These are phyloP conservation scores for Pseudocercospora crystallina DNA, from an alignment of 2,329 filamentous ascomycete species.

Conservation along the genomic window DNA sequence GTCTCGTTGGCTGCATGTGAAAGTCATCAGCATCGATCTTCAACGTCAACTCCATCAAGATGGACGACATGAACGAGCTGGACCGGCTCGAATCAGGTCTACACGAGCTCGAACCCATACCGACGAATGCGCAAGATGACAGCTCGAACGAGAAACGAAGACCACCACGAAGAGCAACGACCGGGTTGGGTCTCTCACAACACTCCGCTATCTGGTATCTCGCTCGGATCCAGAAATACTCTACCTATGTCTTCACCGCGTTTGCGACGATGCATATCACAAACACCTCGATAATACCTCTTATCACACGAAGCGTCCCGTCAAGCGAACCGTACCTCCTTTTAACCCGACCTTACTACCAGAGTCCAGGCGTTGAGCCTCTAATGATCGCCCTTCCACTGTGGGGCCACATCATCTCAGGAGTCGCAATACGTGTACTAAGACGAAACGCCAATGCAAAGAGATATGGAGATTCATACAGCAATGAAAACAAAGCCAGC, in stretches of 20 bases:
- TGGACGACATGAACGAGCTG: conserved; percentile 31
- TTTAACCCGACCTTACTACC: conserved; percentile 88
- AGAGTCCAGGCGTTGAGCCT: conserved; percentile 77
- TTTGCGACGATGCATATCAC: conserved; percentile 76
- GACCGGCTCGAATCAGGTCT: conserved; percentile 44
- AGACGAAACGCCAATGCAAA: conserved; percentile 68
- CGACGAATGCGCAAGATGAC: conserved; percentile 56
- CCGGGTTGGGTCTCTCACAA: conserved; percentile 60
- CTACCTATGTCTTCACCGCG: conserved; percentile 77
- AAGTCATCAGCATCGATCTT: conserved; percentile 5
- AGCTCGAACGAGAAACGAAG: conserved; percentile 12
- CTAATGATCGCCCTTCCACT: conserved; percentile 75
- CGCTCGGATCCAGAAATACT: conserved; percentile 79
- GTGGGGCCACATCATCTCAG: conserved; percentile 72
- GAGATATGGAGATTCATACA: conserved; percentile 69
- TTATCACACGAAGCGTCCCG: conserved; percentile 69
- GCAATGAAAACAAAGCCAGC: conserved; percentile 42
- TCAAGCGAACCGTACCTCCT: conserved; percentile 83
- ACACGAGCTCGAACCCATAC: conserved; percentile 76
- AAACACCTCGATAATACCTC: conserved; percentile 79
- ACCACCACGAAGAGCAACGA: conserved; percentile 34
- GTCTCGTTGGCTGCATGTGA: conserved; percentile 11
- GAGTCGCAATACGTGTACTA: conserved; percentile 73
- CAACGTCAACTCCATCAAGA: conserved; percentile 10
- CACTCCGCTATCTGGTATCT: conserved; percentile 75